Base-by-base conservation (phyloP, 2,329 filamentous ascomycete genomes). In the Phaeosphaeria sp. region DNA sequence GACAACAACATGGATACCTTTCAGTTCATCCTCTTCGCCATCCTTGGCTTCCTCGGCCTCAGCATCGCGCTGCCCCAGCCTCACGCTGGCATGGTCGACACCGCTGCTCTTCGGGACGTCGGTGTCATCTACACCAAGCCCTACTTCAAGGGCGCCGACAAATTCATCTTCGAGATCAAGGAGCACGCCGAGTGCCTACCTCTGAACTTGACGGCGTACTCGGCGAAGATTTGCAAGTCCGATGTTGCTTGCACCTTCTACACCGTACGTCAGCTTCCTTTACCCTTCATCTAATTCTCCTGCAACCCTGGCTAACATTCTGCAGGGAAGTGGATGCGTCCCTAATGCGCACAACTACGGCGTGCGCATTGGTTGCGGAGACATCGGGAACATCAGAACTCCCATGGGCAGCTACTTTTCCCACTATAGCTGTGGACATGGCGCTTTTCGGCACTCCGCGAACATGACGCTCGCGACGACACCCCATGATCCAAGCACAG, bases 71-170 rank as follows among this genome's bases (percentile, higher is more conserved):
- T 49, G 7, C 51, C 59, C n/a, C 46, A 47, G 17, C 61, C 65
- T 11, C 67, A 71, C 39, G 46, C 58, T 2, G 65, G 56, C 39
- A 71, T 71, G 67, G 39, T 68, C 18, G 59, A 67, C 45, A 61
- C 60, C 33, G 53, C 59, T 18, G 24, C 47, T 18, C 20, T 57
- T 49, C 60, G 59, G 42, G 66, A 71, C 25, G 57, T 68, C 15
- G 66, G 68, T 36, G 55, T 61, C 6, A 43, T 64, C 36, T 68
- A 59, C 50, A 27, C 50, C 1, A 20, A 57, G 39, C 20, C 33
- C n/a, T 49, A 60, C 48, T 69, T 54, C 53, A 21, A 51, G 4
- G 65, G 61, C 9, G 24, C 30, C n/a, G 40, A 53, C 24, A 42
- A 51, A 3, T 60, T 56, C 42, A 21, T 70, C 25, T 44, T 68